A percentile compares a stretch with the other conserved stretches of the same genome.
These are phyloP conservation scores for Sherardia arvensis DNA, from an alignment of 257 asterid species.

Conservation along the genomic window DNA sequence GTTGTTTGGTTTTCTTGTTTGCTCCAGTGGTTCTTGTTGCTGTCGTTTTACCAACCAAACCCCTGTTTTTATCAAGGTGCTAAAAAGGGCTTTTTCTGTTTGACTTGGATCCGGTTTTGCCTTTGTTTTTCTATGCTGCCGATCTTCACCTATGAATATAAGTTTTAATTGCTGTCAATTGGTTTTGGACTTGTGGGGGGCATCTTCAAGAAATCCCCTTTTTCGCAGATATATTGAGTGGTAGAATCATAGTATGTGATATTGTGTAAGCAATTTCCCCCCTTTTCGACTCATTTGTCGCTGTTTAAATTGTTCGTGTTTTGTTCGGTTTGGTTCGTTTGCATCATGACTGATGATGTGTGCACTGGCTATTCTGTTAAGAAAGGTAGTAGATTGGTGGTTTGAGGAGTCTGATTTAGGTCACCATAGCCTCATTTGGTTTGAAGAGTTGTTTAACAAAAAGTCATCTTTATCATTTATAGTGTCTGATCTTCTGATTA, in stretches of 20 bases:
- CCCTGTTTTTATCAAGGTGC: not conserved
- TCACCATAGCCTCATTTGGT: too few relatives aligned
- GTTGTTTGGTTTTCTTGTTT: not conserved
- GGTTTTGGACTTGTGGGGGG: not conserved
- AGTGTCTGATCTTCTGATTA: too few relatives aligned
- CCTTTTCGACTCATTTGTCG: not conserved
- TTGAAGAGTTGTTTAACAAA: not conserved
- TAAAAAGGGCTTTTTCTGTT: not conserved
- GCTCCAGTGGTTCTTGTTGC: not conserved
- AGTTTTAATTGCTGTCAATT: constrained; percentile 2
- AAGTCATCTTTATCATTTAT: not conserved
- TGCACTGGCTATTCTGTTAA: too few relatives aligned
- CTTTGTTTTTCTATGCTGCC: not conserved
- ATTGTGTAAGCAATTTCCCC: not conserved
- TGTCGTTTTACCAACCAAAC: constrained; percentile 6
- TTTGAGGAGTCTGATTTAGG: too few relatives aligned
- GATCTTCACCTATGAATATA: not conserved
- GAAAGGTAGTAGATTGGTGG: too few relatives aligned
- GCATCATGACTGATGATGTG: not conserved
- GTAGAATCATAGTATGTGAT: not conserved
- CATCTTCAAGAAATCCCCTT: too few relatives aligned
- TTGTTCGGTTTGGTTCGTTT: not conserved
- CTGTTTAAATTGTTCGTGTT: not conserved
- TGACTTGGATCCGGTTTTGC: constrained; percentile 7
- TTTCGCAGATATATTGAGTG: too few relatives aligned